These are phyloP conservation scores for Crithidia mellificae DNA, from an alignment of 208 protist species.

Conservation along the genomic window DNA sequence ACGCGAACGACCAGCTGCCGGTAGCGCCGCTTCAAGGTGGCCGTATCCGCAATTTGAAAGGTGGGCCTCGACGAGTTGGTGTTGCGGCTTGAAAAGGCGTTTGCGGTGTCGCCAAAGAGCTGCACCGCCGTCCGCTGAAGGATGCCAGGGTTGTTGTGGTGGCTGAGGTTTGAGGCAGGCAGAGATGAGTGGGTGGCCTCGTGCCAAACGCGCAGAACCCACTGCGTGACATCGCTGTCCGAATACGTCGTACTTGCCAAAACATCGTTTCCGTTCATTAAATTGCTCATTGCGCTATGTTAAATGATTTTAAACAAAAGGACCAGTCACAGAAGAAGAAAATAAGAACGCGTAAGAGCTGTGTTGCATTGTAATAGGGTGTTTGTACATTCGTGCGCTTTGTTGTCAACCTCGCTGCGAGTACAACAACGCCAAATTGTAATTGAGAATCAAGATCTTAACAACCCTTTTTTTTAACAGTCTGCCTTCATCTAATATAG, in stretches of 20 bases:
- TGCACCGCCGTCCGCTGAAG: slow-evolving; percentile 3
- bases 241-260: slow-evolving; percentile 3
- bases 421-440: no score
- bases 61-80: not conserved
- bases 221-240: slow-evolving; percentile 17
- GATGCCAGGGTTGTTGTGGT: not conserved
- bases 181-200: not conserved
- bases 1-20: slow-evolving; percentile 57
- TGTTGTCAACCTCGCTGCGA: no score
- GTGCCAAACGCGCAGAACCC: slow-evolving; percentile 12
- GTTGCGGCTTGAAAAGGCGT: not conserved
- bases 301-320: not conserved
- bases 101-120: slow-evolving; percentile 10
- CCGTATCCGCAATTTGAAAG: slow-evolving; percentile 8
- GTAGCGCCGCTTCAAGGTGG: slow-evolving; percentile 64
- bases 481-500: no score
- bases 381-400: no score
- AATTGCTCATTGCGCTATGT: not conserved
- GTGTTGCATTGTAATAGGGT: no score
- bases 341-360: not conserved
- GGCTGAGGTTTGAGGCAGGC: no score
- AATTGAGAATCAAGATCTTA: no score
- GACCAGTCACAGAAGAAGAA: not conserved
- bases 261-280: not conserved
- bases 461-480: no score